phyloP scores from a whole-genome alignment of 352 stramenopile genomes.

The Phytopythium montanum region DNA sequence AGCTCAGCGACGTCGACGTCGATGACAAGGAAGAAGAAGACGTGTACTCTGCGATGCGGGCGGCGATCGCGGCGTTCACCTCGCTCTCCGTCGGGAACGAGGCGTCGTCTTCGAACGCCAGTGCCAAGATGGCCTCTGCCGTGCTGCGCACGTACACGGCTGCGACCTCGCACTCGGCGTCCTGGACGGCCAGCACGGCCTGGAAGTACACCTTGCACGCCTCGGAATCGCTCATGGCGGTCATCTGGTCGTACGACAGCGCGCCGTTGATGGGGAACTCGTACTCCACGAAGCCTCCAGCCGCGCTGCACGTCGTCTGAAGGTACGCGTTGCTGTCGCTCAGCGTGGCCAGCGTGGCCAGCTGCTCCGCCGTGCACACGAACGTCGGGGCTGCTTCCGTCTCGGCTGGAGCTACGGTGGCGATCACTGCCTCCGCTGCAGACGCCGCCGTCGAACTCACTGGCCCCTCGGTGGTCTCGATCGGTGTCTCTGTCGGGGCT shows the following conservation, averaged over 20 bases:
- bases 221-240: slow-evolving; percentile 19
- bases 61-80: slow-evolving; percentile 17
- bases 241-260: slow-evolving; percentile 26
- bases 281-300: slow-evolving; percentile 19
- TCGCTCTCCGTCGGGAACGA: slow-evolving; percentile 18
- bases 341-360: slow-evolving; percentile 21
- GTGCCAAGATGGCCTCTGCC: slow-evolving; percentile 24
- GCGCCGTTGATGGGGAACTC: slow-evolving; percentile 27
- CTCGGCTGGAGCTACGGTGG: not conserved
- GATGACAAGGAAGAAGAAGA: slow-evolving; percentile 12
- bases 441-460: not conserved
- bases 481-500: not conserved
- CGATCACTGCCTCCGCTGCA: not conserved
- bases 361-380: slow-evolving; percentile 27
- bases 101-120: slow-evolving; percentile 13
- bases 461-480: not conserved
- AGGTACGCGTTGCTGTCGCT: slow-evolving; percentile 29
- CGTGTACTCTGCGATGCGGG: slow-evolving; percentile 22
- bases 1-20: slow-evolving; percentile 14
- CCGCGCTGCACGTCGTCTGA: slow-evolving; percentile 14
- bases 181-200: slow-evolving; percentile 24
- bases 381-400: slow-evolving; percentile 9
- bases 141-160: slow-evolving; percentile 28
- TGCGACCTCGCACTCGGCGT: slow-evolving; percentile 25
- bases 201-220: slow-evolving; percentile 25